These are phyloP conservation scores for Phytophthora pisi DNA, from an alignment of 352 stramenopile species.

Conservation along the genomic window DNA sequence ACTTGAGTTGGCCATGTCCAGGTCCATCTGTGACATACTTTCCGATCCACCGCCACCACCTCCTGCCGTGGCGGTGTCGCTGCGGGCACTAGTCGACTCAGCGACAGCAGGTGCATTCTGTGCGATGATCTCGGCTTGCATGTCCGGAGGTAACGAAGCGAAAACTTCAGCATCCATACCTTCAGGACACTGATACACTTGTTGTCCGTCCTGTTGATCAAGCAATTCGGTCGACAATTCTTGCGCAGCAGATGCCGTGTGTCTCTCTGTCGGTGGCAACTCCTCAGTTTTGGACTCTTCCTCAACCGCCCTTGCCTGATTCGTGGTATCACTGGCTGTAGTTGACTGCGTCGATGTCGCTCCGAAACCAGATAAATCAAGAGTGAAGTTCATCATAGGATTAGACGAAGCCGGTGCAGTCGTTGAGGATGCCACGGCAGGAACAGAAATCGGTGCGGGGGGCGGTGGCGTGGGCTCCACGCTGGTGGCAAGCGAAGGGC, in stretches of 20 bases:
- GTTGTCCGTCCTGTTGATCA: conserved; percentile 30
- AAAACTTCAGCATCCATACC: conserved; percentile 98
- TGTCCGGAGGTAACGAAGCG: conserved; percentile 93
- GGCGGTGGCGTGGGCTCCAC: conserved; percentile 28
- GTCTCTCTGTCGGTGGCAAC: conserved; percentile 23
- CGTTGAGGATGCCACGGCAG: conserved; percentile 15
- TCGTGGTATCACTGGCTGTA: conserved; percentile 12
- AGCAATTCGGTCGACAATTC: conserved; percentile 29
- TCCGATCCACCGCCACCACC: conserved; percentile 43
- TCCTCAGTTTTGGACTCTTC: conserved; percentile 46
- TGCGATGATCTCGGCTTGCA: conserved; percentile 96
- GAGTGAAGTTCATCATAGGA: conserved; percentile 84
- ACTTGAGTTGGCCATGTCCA: conserved; percentile 89
- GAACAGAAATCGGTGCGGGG: conserved; percentile 38
- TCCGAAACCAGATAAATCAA: conserved; percentile 73
- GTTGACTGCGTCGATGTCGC: conserved; percentile 16
- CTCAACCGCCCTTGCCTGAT: conserved; percentile 14
- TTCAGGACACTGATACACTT: conserved; percentile 82
- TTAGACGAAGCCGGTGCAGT: conserved; percentile 26
- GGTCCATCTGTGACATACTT: conserved; percentile 78
- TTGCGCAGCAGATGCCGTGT: conserved; percentile 23
- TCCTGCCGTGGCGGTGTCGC: conserved; percentile 39
- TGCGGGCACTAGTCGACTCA: conserved; percentile 32
- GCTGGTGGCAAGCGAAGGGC: conserved; percentile 17
- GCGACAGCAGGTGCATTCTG: conserved; percentile 58